Conservation (phyloP, 2,329 filamentous ascomycete species). For the Pseudocercospora fuligena region DNA sequence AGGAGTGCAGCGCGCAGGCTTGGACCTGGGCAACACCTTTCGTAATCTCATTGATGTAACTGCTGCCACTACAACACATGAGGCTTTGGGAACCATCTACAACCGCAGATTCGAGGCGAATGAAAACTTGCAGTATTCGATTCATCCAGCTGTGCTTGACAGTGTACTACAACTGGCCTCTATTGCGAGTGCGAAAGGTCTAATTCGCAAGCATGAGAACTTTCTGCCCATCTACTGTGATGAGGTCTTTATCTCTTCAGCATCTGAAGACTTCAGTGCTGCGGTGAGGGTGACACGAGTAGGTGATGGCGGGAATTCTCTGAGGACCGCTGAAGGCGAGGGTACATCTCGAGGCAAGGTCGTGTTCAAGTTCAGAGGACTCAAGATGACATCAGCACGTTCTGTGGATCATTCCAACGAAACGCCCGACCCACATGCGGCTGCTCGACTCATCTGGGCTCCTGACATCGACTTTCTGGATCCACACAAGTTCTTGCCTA, state of each 20-base stretch:
- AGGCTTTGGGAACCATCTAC: background rate
- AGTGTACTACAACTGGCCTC: background rate
- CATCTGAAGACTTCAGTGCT: background rate
- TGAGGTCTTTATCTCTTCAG: background rate
- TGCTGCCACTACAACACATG: background rate
- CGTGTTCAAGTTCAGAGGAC: background rate
- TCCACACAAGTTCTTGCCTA: background rate
- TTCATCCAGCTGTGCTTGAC: background rate
- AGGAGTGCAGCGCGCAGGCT: background rate
- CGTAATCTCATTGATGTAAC: background rate
- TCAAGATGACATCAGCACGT: background rate
- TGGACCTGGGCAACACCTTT: background rate
- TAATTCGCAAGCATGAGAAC: background rate
- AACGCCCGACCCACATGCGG: background rate
- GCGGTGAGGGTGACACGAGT: background rate
- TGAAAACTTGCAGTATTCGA: background rate
- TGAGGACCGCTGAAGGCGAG: background rate
- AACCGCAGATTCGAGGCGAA: background rate
- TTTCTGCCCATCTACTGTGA: background rate
- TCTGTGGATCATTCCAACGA: background rate
- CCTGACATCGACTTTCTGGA: background rate
- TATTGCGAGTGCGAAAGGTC: background rate
- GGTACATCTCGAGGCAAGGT: background rate
- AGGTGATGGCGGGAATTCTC: background rate
- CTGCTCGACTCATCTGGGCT: background rate